Conservation (phyloP, 2,329 filamentous ascomycete genomes). For the Cytospora leucostoma region DNA sequence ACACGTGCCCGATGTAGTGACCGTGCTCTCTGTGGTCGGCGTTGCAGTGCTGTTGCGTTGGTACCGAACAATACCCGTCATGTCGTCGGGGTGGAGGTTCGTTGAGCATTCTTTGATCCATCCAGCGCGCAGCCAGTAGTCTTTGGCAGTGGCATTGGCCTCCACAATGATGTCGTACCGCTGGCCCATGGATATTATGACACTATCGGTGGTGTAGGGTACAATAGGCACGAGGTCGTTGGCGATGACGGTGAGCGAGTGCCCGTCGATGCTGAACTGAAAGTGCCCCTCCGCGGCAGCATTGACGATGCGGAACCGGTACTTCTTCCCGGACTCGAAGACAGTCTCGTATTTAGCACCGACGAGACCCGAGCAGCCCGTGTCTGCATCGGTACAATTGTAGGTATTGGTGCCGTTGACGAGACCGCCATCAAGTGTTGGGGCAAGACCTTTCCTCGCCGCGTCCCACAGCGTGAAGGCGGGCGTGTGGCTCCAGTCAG, state of each 20-base stretch:
- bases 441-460: conserved; percentile 26
- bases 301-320: conserved; percentile 52
- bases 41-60: conserved; percentile 22
- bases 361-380: conserved; percentile 27
- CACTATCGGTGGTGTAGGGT: conserved; percentile 51
- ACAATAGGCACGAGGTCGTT: conserved; percentile 60
- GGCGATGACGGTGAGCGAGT: conserved; percentile 58
- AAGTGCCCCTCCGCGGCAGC: conserved; percentile 46
- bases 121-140: conserved; percentile 34
- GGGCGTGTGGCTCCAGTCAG: conserved; percentile 48
- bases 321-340: conserved; percentile 42
- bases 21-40: conserved; percentile 22
- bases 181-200: conserved; percentile 49
- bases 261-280: conserved; percentile 57
- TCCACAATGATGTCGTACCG: conserved; percentile 31
- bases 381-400: conserved; percentile 21
- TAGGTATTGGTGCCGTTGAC: conserved; percentile 30
- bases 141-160: conserved; percentile 22
- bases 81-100: conserved; percentile 26
- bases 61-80: conserved; percentile 35
- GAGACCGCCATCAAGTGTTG: conserved; percentile 31
- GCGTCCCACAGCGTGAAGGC: conserved; percentile 30
- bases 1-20: conserved; percentile 28
- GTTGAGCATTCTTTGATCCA: conserved; percentile 28
- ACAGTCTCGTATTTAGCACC: conserved; percentile 35